A percentile compares a stretch with the other conserved stretches of the same genome.
phyloP scores from a whole-genome alignment of 1,284 basidiomycete species.

The Puccinia triticina region DNA sequence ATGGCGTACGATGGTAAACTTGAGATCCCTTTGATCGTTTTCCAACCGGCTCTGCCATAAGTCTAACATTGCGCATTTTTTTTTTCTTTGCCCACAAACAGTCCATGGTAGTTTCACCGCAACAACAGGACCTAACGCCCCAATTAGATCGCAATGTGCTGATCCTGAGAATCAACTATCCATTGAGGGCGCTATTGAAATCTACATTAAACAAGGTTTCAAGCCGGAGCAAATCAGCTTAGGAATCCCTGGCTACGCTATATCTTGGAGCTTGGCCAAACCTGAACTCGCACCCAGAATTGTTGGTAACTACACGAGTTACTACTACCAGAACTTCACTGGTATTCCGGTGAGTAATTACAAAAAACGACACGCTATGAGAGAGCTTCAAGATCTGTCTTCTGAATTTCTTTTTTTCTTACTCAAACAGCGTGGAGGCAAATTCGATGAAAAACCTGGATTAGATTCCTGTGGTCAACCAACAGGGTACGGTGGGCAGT shows the following conservation, averaged over 20 bases:
- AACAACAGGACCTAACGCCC: slow-evolving; percentile 43
- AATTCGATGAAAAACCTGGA: slow-evolving; percentile 45
- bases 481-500: slow-evolving; percentile 11
- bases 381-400: too few species aligned
- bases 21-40: background rate
- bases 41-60: background rate
- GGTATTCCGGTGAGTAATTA: slow-evolving; percentile 28
- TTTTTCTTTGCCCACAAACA: background rate
- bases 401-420: background rate
- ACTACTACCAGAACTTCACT: slow-evolving; percentile 47
- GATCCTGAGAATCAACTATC: slow-evolving; percentile 35
- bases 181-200: slow-evolving; percentile 23
- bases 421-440: background rate
- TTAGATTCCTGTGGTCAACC: slow-evolving; percentile 42
- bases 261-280: slow-evolving; percentile 23
- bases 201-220: slow-evolving; percentile 36
- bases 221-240: slow-evolving; percentile 25
- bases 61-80: background rate
- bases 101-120: slow-evolving; percentile 37
- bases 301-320: slow-evolving; percentile 38
- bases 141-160: slow-evolving; percentile 31
- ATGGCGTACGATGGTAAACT: slow-evolving; percentile 50
- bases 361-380: too few species aligned
- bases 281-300: slow-evolving; percentile 42
- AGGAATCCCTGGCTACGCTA: slow-evolving; percentile 45